Evolutionary conservation across 2,329 filamentous ascomycete species (phyloP).

Genomic region (Lomentospora prolificans): DNA sequence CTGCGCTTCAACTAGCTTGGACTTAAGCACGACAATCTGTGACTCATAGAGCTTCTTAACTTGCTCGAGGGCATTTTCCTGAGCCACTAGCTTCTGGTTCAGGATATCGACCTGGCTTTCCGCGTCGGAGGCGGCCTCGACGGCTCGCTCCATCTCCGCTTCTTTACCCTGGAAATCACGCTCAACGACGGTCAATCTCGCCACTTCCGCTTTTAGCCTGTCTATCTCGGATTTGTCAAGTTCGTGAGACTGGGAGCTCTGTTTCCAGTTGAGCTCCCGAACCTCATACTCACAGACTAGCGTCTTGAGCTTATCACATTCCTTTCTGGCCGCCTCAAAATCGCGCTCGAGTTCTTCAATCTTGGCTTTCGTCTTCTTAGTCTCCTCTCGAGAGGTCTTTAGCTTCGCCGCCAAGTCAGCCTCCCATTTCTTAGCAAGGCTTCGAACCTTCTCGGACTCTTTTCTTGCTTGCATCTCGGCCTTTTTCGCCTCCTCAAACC

Average conservation of each 20-base stretch:
- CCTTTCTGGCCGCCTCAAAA: conserved; percentile 45
- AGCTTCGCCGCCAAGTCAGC: conserved; percentile 59
- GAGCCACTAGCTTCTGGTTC: conserved; percentile 44
- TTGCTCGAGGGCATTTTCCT: conserved; percentile 35
- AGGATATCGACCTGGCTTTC: conserved; percentile 50
- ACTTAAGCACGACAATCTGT: conserved; percentile 38
- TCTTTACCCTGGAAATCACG: conserved; percentile 56
- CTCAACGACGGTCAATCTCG: conserved; percentile 49
- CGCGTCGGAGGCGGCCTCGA: conserved; percentile 48
- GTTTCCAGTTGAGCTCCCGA: conserved; percentile 52
- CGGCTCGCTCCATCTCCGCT: conserved; percentile 44
- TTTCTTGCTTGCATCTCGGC: conserved; percentile 60
- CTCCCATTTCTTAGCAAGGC: conserved; percentile 70
- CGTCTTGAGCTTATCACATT: conserved; percentile 54
- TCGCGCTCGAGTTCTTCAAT: conserved; percentile 47
- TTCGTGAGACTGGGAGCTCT: conserved; percentile 54
- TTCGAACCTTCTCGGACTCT: conserved; percentile 62
- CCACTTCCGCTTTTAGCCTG: conserved; percentile 47
- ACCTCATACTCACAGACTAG: conserved; percentile 61
- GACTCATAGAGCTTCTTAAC: conserved; percentile 33
- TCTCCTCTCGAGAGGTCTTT: conserved; percentile 56
- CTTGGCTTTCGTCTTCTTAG: conserved; percentile 53
- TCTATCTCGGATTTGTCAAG: conserved; percentile 51
- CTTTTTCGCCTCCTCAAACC: conserved; percentile 63
- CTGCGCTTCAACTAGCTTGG: conserved; percentile 30